phyloP scores from a whole-genome alignment of 495 filamentous ascomycete species.

The Aspergillus panamensis region DNA sequence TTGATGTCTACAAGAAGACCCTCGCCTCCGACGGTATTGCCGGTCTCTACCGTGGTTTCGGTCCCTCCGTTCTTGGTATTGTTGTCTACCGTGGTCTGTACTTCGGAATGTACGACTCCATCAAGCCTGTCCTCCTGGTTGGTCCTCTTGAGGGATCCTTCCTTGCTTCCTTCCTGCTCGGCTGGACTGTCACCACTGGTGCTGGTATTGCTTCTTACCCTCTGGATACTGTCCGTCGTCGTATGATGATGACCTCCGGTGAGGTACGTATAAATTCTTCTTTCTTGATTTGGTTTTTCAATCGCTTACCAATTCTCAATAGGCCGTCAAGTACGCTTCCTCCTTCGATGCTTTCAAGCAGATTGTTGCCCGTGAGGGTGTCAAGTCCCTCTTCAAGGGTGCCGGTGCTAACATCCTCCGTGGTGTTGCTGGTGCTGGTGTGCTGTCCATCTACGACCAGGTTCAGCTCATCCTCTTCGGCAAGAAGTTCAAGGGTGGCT shows the following conservation, averaged over 20 bases:
- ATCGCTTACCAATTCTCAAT: slow-evolving; percentile 7
- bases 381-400: slow-evolving; percentile 99
- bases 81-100: slow-evolving; percentile 99
- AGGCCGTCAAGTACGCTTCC: slow-evolving; percentile 99
- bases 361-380: slow-evolving; percentile 96
- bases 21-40: slow-evolving; percentile 94
- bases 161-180: slow-evolving; percentile 96
- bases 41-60: slow-evolving; percentile 99
- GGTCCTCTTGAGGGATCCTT: slow-evolving; percentile 95
- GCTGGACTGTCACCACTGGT: slow-evolving; percentile 99
- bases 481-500: slow-evolving; percentile 77
- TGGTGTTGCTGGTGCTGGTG: slow-evolving; percentile 99
- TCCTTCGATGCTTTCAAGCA: slow-evolving; percentile 91
- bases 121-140: slow-evolving; percentile 96
- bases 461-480: slow-evolving; percentile 98
- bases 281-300: not conserved
- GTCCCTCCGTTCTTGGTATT: slow-evolving; percentile 97
- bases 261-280: slow-evolving; percentile 51
- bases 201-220: slow-evolving; percentile 99
- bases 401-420: slow-evolving; percentile 99
- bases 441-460: slow-evolving; percentile 99
- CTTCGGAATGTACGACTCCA: slow-evolving; percentile 99
- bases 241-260: slow-evolving; percentile 99
- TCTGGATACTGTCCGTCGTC: slow-evolving; percentile 98
- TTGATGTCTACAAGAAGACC: slow-evolving; percentile 99